phyloP scores from a whole-genome alignment of 352 stramenopile species.

The Globisporangium carolinianum region DNA sequence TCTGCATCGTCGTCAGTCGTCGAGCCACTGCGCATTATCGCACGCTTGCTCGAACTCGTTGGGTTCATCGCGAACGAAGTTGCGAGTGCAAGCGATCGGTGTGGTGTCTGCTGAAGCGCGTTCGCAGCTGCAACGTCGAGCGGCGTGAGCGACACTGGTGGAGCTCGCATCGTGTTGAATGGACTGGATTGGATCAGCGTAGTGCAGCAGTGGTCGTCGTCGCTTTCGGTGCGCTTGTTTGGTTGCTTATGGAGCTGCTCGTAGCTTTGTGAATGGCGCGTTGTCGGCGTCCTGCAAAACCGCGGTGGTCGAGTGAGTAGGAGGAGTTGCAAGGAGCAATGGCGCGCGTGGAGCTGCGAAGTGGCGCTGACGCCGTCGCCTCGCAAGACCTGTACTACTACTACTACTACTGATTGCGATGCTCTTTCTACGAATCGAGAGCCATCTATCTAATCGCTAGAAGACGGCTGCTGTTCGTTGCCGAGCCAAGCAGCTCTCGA shows the following conservation, averaged over 20 bases:
- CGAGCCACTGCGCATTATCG: constrained; percentile 2
- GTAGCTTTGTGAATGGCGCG: neutral
- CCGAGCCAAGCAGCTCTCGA: neutral
- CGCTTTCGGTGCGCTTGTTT: neutral
- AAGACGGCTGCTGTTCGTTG: neutral
- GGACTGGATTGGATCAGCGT: too few species aligned
- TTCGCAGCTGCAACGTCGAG: neutral
- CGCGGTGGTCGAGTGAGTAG: neutral
- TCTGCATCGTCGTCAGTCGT: constrained; percentile 10
- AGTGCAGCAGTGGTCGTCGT: neutral
- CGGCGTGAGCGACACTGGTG: neutral
- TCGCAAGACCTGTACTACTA: neutral
- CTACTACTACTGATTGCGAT: neutral
- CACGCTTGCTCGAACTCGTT: constrained; percentile 2
- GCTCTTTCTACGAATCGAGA: constrained; percentile 1
- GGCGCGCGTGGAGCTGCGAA: constrained; percentile 2
- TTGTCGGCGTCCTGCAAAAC: neutral
- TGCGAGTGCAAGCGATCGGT: neutral
- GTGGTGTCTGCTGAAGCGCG: neutral
- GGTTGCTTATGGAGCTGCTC: neutral
- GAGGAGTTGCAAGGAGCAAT: neutral
- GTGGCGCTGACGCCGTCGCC: neutral
- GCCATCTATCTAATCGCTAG: neutral
- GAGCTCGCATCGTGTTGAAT: neutral
- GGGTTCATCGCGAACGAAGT: neutral